These are phyloP conservation scores for Thelonectria discophora DNA, from an alignment of 2,329 filamentous ascomycete species.

Conservation along the genomic window DNA sequence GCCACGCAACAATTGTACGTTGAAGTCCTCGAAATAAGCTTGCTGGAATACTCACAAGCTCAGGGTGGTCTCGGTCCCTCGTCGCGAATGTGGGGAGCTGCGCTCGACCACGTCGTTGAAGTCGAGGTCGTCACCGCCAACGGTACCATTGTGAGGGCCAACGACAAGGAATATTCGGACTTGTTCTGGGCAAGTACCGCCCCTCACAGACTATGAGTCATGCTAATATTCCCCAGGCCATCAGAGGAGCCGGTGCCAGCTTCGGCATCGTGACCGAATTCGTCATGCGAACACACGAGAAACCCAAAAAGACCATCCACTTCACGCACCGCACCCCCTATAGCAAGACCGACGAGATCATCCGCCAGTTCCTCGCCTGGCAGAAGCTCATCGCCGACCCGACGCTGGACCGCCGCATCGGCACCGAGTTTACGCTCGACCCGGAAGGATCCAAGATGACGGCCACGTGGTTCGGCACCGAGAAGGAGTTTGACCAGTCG, in stretches of 20 bases:
- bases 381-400: not conserved
- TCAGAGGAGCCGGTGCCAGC: constrained; percentile 8
- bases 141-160: not conserved
- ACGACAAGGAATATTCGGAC: not conserved
- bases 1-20: constrained; percentile 11
- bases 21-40: no score
- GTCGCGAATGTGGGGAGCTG: not conserved
- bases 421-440: not conserved
- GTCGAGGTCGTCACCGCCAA: constrained; percentile 11
- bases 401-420: not conserved
- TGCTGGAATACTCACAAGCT: no score
- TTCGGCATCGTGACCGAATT: constrained; percentile 14
- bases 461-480: constrained; percentile 1
- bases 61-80: constrained; percentile 5
- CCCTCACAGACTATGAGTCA: not conserved
- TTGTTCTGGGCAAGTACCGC: constrained; percentile 1
- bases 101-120: constrained; percentile 3
- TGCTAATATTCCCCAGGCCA: not conserved
- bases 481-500: not conserved
- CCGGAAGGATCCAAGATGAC: not conserved
- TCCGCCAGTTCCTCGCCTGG: not conserved
- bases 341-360: not conserved
- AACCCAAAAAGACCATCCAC: not conserved
- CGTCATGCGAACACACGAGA: not conserved
- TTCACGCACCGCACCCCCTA: not conserved